Evolutionary conservation across 1,139 yeast genomes (phyloP), one percentile per base, ranked within the genome.

Genomic region (Cylindricascospora bacillispora): DNA sequence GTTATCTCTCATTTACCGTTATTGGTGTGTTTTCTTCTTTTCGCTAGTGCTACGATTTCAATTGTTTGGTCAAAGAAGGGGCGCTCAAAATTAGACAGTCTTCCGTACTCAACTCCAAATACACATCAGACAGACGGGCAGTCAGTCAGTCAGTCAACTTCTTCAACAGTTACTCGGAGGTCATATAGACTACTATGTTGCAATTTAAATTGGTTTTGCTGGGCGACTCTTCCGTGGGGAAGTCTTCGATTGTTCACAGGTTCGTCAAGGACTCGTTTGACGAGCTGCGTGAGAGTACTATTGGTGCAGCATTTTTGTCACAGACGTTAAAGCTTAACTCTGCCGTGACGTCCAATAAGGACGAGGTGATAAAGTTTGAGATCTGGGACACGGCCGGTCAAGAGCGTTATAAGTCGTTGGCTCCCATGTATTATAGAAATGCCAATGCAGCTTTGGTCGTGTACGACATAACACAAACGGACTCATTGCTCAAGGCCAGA

Each of bases 141-240:
- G n/a, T n/a, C n/a, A n/a, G n/a, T n/a, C n/a, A n/a, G n/a, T n/a
- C n/a, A n/a, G n/a, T n/a, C n/a, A n/a, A n/a, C n/a, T n/a, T n/a
- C n/a, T n/a, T n/a, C n/a, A n/a, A n/a, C n/a, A n/a, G n/a, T n/a
- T n/a, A n/a, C n/a, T n/a, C n/a, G n/a, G n/a, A n/a, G n/a, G n/a
- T n/a, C n/a, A n/a, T n/a, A n/a, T n/a, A n/a, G n/a, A n/a, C n/a
- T n/a, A n/a, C n/a, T n/a, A 52, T 54, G 58, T 37, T 52, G 15
- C 85, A 76, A 56, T 77, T 86, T 53, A 89, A 89, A 56, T 67
- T 89, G 33, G 98, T 86, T 4, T 67, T 86, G 29, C 64, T 86
- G 24, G 81, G 98, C 11, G 98, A 89, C 56, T 89, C 95, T 3
- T 95, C 98, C 1, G 98, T 89, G 25, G 98, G 98, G 32, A 89